A percentile compares a stretch with the other conserved stretches of the same genome.
phyloP scores from a whole-genome alignment of 75 land plant genomes.

The Selaginella tamariscina region DNA sequence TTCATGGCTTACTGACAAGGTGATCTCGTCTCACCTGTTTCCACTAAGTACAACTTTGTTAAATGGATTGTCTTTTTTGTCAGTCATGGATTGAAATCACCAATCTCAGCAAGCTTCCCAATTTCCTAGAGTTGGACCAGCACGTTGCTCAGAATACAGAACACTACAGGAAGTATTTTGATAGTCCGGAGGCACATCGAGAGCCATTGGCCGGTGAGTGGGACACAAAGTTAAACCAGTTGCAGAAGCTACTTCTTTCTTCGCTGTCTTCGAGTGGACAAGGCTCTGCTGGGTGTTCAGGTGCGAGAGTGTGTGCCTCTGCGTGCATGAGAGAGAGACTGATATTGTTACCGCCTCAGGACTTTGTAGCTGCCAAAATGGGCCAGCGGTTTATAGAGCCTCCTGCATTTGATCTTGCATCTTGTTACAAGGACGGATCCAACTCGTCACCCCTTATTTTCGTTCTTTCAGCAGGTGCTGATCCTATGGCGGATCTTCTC shows the following conservation, averaged over 20 bases:
- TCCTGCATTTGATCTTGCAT: slow-evolving; percentile 31
- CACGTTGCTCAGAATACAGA: slow-evolving; percentile 22
- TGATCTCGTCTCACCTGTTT: background rate
- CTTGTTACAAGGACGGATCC: slow-evolving; percentile 34
- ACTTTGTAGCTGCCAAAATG: slow-evolving; percentile 22
- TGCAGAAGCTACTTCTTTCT: slow-evolving; percentile 29
- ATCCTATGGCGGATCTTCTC: slow-evolving; percentile 35
- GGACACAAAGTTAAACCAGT: slow-evolving; percentile 19
- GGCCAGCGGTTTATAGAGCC: slow-evolving; percentile 31
- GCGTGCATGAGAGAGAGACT: background rate
- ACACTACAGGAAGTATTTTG: slow-evolving; percentile 30
- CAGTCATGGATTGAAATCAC: slow-evolving; percentile 28
- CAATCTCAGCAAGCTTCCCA: slow-evolving; percentile 16
- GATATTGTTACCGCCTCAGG: slow-evolving; percentile 15
- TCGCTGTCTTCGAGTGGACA: slow-evolving; percentile 31
- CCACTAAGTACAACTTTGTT: background rate
- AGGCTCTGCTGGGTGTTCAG: slow-evolving; percentile 30
- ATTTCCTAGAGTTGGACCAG: slow-evolving; percentile 18
- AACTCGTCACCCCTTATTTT: slow-evolving; percentile 30
- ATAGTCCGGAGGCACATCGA: slow-evolving; percentile 26
- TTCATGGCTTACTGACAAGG: slow-evolving; percentile 31
- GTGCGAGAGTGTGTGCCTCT: slow-evolving; percentile 3
- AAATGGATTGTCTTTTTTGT: background rate
- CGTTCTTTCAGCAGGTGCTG: slow-evolving; percentile 32
- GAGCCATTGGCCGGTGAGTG: slow-evolving; percentile 27